Evolutionary conservation across 1,139 yeast genomes (phyloP).

Genomic region (Hemisphaericaspora lyxosophila): DNA sequence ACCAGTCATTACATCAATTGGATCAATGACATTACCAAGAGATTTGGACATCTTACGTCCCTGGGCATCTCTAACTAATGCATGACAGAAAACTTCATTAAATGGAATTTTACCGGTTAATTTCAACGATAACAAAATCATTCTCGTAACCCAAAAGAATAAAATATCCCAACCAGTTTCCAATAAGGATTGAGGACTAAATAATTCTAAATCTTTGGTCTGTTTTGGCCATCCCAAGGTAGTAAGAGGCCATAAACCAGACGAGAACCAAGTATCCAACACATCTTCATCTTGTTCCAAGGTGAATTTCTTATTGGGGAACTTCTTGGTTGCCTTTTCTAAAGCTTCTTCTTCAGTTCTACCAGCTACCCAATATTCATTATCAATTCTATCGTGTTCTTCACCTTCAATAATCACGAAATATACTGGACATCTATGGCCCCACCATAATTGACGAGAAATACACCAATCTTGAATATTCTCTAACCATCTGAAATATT

Average conservation of each 20-base stretch:
- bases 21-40: conserved; percentile 94
- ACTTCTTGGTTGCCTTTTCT: conserved; percentile 72
- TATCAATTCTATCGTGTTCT: conserved; percentile 58
- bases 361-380: conserved; percentile 89
- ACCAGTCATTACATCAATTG: conserved; percentile 90
- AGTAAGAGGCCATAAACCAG: conserved; percentile 97
- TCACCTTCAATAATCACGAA: conserved; percentile 79
- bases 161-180: conserved; percentile 99
- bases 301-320: conserved; percentile 67
- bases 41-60: conserved; percentile 99
- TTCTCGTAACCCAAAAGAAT: conserved; percentile 98
- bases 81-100: conserved; percentile 96
- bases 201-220: conserved; percentile 70
- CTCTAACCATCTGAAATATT: conserved; percentile 93
- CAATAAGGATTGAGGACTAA: conserved; percentile 88
- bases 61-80: conserved; percentile 97
- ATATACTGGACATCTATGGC: conserved; percentile 97
- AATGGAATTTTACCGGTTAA: conserved; percentile 91
- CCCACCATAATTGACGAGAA: conserved; percentile 99
- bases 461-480: conserved; percentile 99
- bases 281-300: conserved; percentile 97
- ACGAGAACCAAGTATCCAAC: conserved; percentile 97
- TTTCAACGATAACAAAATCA: conserved; percentile 89
- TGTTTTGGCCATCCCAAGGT: conserved; percentile 94
- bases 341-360: conserved; percentile 79